Evolutionary conservation across 2,329 filamentous ascomycete genomes (phyloP).

Genomic region (Plenodomus tracheiphilus): DNA sequence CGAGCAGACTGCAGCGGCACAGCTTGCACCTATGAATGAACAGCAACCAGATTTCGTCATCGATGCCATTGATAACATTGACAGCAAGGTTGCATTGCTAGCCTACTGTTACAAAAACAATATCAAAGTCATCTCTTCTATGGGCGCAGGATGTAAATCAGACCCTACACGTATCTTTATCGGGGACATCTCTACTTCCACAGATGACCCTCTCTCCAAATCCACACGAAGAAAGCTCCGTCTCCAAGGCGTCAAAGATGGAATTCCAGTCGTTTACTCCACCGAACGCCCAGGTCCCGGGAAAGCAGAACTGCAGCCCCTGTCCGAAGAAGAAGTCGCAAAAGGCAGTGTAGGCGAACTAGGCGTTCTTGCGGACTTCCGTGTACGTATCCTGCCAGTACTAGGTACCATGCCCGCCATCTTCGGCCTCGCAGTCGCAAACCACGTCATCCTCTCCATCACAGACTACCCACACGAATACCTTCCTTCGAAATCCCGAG

Average conservation of each 20-base stretch:
- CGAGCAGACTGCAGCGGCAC: constrained; percentile 62
- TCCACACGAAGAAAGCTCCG: constrained; percentile 81
- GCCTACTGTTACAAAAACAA: constrained; percentile 81
- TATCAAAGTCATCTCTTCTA: constrained; percentile 85
- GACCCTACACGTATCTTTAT: constrained; percentile 82
- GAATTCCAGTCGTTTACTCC: constrained; percentile 90
- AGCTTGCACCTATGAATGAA: constrained; percentile 70
- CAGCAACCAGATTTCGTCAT: constrained; percentile 83
- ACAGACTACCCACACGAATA: constrained; percentile 85
- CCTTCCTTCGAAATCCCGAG: constrained; percentile 75
- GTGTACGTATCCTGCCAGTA: constrained; percentile 91
- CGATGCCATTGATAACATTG: constrained; percentile 98
- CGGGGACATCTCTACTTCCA: constrained; percentile 85
- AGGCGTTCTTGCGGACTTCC: constrained; percentile 86
- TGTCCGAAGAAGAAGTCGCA: constrained; percentile 83
- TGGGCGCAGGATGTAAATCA: constrained; percentile 96
- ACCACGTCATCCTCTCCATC: constrained; percentile 86
- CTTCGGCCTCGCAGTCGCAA: constrained; percentile 89
- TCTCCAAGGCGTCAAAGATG: constrained; percentile 73
- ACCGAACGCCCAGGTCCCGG: constrained; percentile 87
- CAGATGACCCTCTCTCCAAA: constrained; percentile 85
- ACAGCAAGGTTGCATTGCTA: constrained; percentile 89
- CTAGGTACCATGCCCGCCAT: constrained; percentile 96
- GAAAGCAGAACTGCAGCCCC: constrained; percentile 84
- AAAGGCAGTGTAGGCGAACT: constrained; percentile 87